Conservation (phyloP, 192 early-diverging fungal species). For the Entomortierella chlamydospora region DNA sequence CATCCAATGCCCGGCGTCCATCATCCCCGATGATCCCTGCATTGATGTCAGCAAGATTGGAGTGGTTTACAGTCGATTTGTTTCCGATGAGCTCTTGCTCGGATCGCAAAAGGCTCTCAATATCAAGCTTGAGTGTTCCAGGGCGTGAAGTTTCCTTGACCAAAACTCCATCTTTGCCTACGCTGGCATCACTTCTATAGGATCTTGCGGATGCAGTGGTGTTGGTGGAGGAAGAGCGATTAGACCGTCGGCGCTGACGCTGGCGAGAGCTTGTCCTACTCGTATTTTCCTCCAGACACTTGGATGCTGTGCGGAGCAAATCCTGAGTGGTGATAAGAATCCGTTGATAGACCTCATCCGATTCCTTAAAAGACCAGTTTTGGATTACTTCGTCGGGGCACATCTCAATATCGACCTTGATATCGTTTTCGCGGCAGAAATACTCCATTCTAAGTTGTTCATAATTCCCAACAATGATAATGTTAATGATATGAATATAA, state of each 20-base stretch:
- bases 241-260: not conserved
- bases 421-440: conserved; percentile 44
- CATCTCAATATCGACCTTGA: conserved; percentile 49
- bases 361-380: conserved; percentile 52
- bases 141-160: conserved; percentile 42
- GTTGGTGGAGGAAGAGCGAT: conserved; percentile 2
- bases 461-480: not conserved
- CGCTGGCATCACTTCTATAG: no score
- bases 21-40: conserved; percentile 4
- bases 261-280: not conserved
- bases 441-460: conserved; percentile 34
- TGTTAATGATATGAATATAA: not conserved
- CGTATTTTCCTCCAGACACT: conserved; percentile 23
- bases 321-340: conserved; percentile 42
- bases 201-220: not conserved
- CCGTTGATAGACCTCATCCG: conserved; percentile 42
- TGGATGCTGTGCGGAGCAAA: conserved; percentile 31
- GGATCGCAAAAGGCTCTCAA: conserved; percentile 18
- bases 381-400: conserved; percentile 36
- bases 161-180: not conserved
- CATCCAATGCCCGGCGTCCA: conserved; percentile 22
- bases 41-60: conserved; percentile 9
- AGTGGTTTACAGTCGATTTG: not conserved
- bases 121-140: conserved; percentile 22
- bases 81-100: conserved; percentile 27